phyloP scores from a whole-genome alignment of 2,329 filamentous ascomycete species.

The Diaporthe sp. region DNA sequence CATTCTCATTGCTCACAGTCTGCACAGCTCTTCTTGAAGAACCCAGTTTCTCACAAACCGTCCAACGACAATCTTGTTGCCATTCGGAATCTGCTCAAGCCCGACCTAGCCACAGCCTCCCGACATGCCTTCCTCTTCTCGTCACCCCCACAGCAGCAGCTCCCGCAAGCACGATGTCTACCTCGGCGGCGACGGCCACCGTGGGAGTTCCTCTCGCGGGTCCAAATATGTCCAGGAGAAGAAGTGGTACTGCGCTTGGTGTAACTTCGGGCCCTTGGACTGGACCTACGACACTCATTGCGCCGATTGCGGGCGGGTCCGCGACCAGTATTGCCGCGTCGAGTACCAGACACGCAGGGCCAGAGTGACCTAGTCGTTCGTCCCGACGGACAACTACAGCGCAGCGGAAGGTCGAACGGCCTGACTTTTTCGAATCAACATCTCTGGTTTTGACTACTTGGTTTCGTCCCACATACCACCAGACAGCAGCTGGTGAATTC shows the following conservation, averaged over 20 bases:
- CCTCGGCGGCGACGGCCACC: neutral
- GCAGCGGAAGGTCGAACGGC: neutral
- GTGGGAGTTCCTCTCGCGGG: conserved; percentile 18
- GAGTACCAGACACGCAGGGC: neutral
- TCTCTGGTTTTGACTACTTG: neutral
- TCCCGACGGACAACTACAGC: neutral
- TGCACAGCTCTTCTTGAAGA: neutral
- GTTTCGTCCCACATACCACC: neutral
- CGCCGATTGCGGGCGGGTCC: neutral
- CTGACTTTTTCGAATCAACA: conserved; percentile 1
- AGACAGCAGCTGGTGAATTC: neutral
- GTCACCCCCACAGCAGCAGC: conserved; percentile 5
- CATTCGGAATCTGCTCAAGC: neutral
- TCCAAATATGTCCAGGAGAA: conserved; percentile 11
- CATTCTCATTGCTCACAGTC: neutral
- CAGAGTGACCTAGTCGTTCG: neutral
- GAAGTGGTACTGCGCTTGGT: conserved; percentile 20
- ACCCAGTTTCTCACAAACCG: neutral
- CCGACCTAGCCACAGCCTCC: neutral
- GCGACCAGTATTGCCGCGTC: conserved; percentile 12
- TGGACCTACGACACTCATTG: conserved; percentile 8
- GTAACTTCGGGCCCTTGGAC: conserved; percentile 18
- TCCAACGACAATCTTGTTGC: neutral
- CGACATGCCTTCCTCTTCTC: conserved; percentile 13
- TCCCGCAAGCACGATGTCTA: conserved; percentile 25